These are phyloP conservation scores for Phytophthora fragariaefolia DNA, from an alignment of 352 stramenopile species.

Conservation along the genomic window DNA sequence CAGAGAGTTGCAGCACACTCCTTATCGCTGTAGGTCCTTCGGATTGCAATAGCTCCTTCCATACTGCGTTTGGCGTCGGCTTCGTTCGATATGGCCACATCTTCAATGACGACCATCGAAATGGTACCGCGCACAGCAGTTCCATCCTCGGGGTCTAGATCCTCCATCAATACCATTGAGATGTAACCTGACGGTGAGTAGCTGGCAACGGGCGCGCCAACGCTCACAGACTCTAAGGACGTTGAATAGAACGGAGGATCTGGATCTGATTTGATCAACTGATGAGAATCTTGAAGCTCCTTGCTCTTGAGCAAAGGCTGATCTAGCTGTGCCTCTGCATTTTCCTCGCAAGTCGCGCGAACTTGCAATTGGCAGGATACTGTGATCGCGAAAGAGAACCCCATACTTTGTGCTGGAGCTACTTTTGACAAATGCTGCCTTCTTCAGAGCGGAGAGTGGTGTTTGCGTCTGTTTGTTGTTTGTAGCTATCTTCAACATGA, in stretches of 20 bases:
- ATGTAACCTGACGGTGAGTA: conserved; percentile 1
- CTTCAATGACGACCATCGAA: conserved; percentile 10
- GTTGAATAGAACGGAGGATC: not conserved
- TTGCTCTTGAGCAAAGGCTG: not conserved
- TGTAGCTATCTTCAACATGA: conserved; percentile 9
- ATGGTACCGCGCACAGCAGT: not conserved
- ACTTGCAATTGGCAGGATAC: conserved; percentile 1
- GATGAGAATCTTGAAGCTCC: not conserved
- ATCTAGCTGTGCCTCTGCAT: not conserved
- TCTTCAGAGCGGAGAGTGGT: too few species aligned
- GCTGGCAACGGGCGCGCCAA: not conserved
- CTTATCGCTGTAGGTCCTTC: not conserved
- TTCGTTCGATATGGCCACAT: not conserved
- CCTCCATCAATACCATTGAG: conserved; percentile 13
- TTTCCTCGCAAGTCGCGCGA: not conserved
- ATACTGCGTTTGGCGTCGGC: not conserved
- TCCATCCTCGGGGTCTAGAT: conserved; percentile 2
- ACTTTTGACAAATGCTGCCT: not conserved
- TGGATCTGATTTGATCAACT: not conserved
- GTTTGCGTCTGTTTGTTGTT: conserved; percentile 8
- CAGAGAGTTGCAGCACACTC: not conserved
- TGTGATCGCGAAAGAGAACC: conserved; percentile 4
- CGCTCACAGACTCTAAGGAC: not conserved
- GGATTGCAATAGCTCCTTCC: not conserved
- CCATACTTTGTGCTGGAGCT: conserved; percentile 2